Percentiles rank a stretch among this genome's conserved stretches.
phyloP scores from a whole-genome alignment of 176 grass and related monocot genomes.

The Hordeum marinum region DNA sequence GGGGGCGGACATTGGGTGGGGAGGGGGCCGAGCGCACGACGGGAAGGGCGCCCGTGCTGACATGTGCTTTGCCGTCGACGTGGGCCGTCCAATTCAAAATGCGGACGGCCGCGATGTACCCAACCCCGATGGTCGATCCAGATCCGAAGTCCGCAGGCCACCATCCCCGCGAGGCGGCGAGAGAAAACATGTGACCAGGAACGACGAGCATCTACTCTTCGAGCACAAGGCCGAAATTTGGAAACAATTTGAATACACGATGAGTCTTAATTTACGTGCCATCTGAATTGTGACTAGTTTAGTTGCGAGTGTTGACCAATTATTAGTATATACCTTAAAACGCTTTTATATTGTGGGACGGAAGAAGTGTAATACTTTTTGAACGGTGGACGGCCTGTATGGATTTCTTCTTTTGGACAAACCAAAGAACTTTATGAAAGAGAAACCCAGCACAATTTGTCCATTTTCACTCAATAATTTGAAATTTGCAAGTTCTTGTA shows the following conservation, averaged over 20 bases:
- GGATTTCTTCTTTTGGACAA: neutral
- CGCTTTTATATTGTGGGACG: too few relatives aligned
- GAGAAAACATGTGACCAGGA: neutral
- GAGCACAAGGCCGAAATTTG: neutral
- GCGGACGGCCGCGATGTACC: conserved; percentile 1
- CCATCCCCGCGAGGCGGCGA: neutral
- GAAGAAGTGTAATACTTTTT: too few relatives aligned
- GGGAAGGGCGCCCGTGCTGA: neutral
- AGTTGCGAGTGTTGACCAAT: too few relatives aligned
- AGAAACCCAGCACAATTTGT: neutral
- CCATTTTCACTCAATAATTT: neutral
- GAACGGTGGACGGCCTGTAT: too few relatives aligned
- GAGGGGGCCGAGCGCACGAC: neutral
- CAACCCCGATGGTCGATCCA: neutral
- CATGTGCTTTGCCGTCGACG: neutral
- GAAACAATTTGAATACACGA: neutral
- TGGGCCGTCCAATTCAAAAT: conserved; percentile 25
- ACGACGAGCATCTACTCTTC: neutral
- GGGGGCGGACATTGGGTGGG: conserved; percentile 25
- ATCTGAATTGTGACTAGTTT: neutral
- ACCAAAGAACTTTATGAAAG: neutral
- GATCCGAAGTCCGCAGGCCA: neutral
- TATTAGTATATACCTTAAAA: too few relatives aligned
- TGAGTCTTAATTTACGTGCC: neutral
- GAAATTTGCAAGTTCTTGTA: too few relatives aligned